Evolutionary conservation across 371 early-diverging fungal genomes (phyloP).

Genomic region (Rhizopus stolonifer): DNA sequence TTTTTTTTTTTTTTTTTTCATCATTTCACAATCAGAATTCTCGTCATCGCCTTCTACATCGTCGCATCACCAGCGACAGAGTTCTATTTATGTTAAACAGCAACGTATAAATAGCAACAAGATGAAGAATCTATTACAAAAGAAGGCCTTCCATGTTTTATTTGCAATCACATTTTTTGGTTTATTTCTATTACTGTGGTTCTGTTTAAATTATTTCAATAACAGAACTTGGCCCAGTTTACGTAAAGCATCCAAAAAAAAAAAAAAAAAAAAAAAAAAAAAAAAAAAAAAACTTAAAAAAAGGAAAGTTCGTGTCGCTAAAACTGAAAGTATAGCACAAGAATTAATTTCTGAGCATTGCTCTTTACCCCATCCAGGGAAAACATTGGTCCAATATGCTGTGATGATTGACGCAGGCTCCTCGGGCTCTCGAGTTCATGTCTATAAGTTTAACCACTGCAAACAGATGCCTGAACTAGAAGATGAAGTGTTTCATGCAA

Average conservation of each 20-base stretch:
- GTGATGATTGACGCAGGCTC: conserved; percentile 94
- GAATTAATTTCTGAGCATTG: conserved; percentile 60
- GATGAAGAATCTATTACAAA: conserved; percentile 27
- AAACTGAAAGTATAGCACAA: conserved; percentile 8
- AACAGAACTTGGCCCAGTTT: neutral
- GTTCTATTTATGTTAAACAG: conserved; percentile 40
- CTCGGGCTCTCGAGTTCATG: conserved; percentile 94
- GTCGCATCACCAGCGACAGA: conserved; percentile 43
- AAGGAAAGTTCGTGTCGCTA: no score
- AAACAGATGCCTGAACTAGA: conserved; percentile 59
- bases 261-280: no score
- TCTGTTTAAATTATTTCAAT: conserved; percentile 3
- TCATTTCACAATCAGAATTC: conserved; percentile 7
- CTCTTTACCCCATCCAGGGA: conserved; percentile 56
- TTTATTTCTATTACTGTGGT: conserved; percentile 10
- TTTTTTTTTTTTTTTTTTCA: conserved; percentile 2
- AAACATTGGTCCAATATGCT: conserved; percentile 58
- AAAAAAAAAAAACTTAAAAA: no score
- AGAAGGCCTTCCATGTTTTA: conserved; percentile 20
- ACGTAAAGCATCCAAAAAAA: no score
- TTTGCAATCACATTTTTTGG: conserved; percentile 11
- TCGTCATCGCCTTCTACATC: conserved; percentile 8
- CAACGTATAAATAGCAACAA: conserved; percentile 10
- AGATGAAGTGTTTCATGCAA: conserved; percentile 79
- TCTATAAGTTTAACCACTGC: conserved; percentile 85